Evolutionary conservation across 73 alveolate genomes (phyloP).

Genomic region (Diophrys appendiculata): DNA sequence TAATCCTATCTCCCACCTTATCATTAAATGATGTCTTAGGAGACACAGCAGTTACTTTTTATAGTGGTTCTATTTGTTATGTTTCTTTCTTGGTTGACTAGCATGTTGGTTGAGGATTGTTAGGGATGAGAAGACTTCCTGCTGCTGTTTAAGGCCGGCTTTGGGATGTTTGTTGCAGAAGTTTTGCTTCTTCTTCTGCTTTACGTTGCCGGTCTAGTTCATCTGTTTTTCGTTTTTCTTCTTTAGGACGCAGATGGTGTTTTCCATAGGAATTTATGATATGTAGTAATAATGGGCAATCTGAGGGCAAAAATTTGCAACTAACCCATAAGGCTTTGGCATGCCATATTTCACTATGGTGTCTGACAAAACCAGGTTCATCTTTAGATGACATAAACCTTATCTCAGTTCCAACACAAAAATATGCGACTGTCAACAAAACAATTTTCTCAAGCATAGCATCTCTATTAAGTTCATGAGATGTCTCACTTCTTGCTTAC

Average conservation of each 20-base stretch:
- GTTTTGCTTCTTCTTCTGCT: too few relatives aligned
- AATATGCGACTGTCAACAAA: slow-evolving; percentile 68
- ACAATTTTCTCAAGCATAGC: slow-evolving; percentile 85
- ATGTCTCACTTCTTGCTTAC: slow-evolving; percentile 30
- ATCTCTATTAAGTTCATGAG: slow-evolving; percentile 76
- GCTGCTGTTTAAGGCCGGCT: too few relatives aligned
- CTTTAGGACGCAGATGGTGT: slow-evolving; percentile 19
- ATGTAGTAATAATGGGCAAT: slow-evolving; percentile 43
- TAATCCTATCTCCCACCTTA: too few relatives aligned
- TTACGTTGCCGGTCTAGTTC: neutral
- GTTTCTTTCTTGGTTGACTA: too few relatives aligned
- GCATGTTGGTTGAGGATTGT: too few relatives aligned
- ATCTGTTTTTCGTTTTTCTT: slow-evolving; percentile 9
- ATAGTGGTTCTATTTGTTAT: too few relatives aligned
- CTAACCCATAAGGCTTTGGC: slow-evolving; percentile 72
- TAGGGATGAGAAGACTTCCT: too few relatives aligned
- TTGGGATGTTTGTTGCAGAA: too few relatives aligned
- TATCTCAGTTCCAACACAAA: slow-evolving; percentile 74
- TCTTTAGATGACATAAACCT: slow-evolving; percentile 29
- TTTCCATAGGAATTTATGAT: slow-evolving; percentile 1
- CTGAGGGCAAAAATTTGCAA: slow-evolving; percentile 62
- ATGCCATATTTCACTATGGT: slow-evolving; percentile 75
- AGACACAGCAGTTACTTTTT: too few relatives aligned
- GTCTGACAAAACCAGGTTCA: slow-evolving; percentile 1
- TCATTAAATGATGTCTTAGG: too few relatives aligned